A percentile compares a stretch with the other conserved stretches of the same genome.
Evolutionary conservation across 306 rosid species (phyloP).

Genomic region (Trifolium pratense): DNA sequence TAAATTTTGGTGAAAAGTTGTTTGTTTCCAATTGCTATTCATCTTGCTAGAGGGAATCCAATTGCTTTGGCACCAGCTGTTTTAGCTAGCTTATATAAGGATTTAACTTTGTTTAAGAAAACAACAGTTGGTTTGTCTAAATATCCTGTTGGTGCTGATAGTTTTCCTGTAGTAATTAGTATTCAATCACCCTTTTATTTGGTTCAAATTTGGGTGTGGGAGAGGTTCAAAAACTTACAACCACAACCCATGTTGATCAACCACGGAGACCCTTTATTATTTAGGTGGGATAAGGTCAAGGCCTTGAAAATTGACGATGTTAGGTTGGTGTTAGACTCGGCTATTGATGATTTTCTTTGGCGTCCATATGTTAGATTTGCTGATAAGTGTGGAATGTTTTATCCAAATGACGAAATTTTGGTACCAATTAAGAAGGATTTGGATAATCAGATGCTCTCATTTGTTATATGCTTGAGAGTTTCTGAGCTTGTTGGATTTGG

Average conservation of each 20-base stretch:
- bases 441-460: conserved; percentile 37
- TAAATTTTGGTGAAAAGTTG: background rate
- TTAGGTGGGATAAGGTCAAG: conserved; percentile 48
- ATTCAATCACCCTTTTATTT: conserved; percentile 57
- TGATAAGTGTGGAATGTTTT: conserved; percentile 20
- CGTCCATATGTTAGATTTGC: conserved; percentile 51
- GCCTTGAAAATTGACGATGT: conserved; percentile 39
- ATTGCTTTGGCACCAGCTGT: conserved; percentile 63
- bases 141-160: background rate
- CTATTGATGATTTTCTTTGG: conserved; percentile 48
- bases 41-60: conserved; percentile 52
- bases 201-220: conserved; percentile 74
- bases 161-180: background rate
- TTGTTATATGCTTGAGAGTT: conserved; percentile 11
- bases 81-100: conserved; percentile 58
- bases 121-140: conserved; percentile 28
- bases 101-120: conserved; percentile 47
- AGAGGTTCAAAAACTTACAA: conserved; percentile 47
- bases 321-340: conserved; percentile 43
- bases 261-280: conserved; percentile 37
- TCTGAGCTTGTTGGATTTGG: background rate
- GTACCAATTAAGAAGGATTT: conserved; percentile 21
- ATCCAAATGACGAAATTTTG: conserved; percentile 42
- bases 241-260: conserved; percentile 12
- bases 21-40: conserved; percentile 52